Base-by-base conservation (phyloP, 805 yeast species). In the Candida tallmaniae region DNA sequence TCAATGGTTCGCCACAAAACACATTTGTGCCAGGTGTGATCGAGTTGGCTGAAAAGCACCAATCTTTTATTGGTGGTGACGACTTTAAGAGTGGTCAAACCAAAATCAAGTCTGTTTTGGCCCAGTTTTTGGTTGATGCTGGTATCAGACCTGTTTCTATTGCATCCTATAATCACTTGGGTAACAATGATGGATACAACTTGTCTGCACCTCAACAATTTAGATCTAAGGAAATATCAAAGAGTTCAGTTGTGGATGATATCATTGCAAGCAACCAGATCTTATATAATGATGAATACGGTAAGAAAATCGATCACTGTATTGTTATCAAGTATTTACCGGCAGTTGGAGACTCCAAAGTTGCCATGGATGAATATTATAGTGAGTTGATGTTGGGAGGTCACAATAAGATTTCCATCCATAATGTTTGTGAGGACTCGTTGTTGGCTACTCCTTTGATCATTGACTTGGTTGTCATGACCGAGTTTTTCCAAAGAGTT, bases 291-390 rank as follows among this genome's bases (percentile, higher is more conserved):
- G 80, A 84, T 32, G 78, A 84, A 62, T 55, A 68, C 28, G 95
- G 96, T 31, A 73, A 77, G 44, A 74, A 72, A 42, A 83, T 90
- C 42, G 97, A 89, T 54, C 97, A 89, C 62, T 83, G 95, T 65
- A 89, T 89, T 59, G 97, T 89, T 41, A 89, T 89, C 70, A 89
- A 89, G 68, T 88, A 89, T 62, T 67, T 90, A 57, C 83, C 85
- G 37, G 96, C 97, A 6, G 97, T 89, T 31, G 96, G 95, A 24
- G 97, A 89, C 63, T 80, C 93, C 45, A 89, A 89, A 70, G 96
- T 89, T 45, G 97, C 97, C 34, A 90, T 89, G 97, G 97, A 89
- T 62, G 97, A 90, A 68, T 89, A 89, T 68, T 87, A 90, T 69
- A 83, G 94, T 37, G 97, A 89, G 65, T 78, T 89, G 56, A 90